Conservation (phyloP, 176 grass and related monocot genomes). For the Themeda triandra region DNA sequence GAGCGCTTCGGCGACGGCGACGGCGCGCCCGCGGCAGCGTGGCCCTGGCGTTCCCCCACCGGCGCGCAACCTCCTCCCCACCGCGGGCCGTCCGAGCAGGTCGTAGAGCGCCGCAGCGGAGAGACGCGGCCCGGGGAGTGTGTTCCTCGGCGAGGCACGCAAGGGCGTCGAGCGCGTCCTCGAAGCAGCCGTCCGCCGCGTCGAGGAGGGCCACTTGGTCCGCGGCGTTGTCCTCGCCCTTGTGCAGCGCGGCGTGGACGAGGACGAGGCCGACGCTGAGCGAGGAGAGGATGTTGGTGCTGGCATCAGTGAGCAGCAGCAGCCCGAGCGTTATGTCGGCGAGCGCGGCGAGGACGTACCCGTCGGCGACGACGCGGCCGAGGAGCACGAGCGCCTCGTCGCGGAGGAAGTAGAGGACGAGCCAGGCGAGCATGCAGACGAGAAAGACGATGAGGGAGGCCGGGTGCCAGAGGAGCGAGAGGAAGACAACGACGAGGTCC, state of each 20-base stretch:
- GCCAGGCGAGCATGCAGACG: slow-evolving; percentile 63
- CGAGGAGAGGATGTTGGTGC: slow-evolving; percentile 63
- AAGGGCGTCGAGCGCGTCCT: not conserved
- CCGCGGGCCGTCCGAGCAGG: not conserved
- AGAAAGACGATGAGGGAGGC: slow-evolving; percentile 87
- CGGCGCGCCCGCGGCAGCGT: too few relatives aligned
- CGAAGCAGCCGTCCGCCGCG: not conserved
- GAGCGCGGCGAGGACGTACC: slow-evolving; percentile 36
- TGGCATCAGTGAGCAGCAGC: slow-evolving; percentile 72
- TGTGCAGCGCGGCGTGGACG: slow-evolving; percentile 54
- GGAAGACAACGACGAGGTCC: slow-evolving; percentile 71
- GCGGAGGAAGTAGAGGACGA: slow-evolving; percentile 85
- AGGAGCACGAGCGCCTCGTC: slow-evolving; percentile 65
- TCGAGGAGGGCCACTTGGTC: not conserved
- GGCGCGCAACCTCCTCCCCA: too few relatives aligned
- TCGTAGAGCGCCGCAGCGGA: not conserved
- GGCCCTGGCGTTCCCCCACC: too few relatives aligned
- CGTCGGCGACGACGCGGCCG: slow-evolving; percentile 59
- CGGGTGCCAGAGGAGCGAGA: slow-evolving; percentile 90
- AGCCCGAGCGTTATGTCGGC: slow-evolving; percentile 54
- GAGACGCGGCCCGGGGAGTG: not conserved
- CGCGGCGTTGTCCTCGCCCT: slow-evolving; percentile 48
- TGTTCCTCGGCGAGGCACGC: not conserved
- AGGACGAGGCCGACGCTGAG: slow-evolving; percentile 58
- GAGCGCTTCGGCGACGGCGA: too few relatives aligned